Percentiles rank a stretch among this genome's conserved stretches.
These are phyloP conservation scores for Hypocreales sp. DNA, from an alignment of 2,329 filamentous ascomycete genomes.

Conservation along the genomic window DNA sequence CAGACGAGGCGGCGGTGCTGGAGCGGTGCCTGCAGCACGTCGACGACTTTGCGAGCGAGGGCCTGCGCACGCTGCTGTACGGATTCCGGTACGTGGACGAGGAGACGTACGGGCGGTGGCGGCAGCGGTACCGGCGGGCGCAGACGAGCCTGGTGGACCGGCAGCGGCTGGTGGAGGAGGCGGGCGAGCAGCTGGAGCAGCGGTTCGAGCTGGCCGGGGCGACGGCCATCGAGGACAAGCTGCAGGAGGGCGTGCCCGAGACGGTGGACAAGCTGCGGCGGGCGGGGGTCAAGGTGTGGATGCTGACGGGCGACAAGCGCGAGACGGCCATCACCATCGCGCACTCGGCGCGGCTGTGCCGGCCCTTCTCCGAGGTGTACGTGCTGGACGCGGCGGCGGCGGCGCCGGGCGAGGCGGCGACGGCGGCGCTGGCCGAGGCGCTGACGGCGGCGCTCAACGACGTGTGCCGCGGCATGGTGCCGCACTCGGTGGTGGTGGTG, in stretches of 20 bases:
- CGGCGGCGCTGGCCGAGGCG: slow-evolving; percentile 48
- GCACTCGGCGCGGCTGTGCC: slow-evolving; percentile 54
- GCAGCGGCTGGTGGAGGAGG: slow-evolving; percentile 61
- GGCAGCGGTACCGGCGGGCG: slow-evolving; percentile 58
- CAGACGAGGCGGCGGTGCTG: slow-evolving; percentile 50
- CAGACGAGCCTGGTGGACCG: slow-evolving; percentile 64
- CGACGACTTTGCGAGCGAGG: slow-evolving; percentile 78
- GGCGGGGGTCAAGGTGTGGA: slow-evolving; percentile 83
- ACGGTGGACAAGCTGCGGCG: slow-evolving; percentile 71
- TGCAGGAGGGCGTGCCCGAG: slow-evolving; percentile 76
- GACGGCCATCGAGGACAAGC: slow-evolving; percentile 79
- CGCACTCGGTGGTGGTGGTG: slow-evolving; percentile 71
- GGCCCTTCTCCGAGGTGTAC: slow-evolving; percentile 60
- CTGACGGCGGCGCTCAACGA: slow-evolving; percentile 48
- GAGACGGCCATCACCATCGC: slow-evolving; percentile 83
- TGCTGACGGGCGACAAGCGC: slow-evolving; percentile 79
- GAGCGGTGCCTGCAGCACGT: slow-evolving; percentile 74
- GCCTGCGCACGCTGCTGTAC: slow-evolving; percentile 67
- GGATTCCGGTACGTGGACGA: slow-evolving; percentile 63
- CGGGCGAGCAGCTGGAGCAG: slow-evolving; percentile 65
- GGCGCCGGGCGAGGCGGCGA: slow-evolving; percentile 48
- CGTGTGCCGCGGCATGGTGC: slow-evolving; percentile 50
- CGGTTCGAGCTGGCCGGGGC: slow-evolving; percentile 65
- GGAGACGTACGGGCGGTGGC: slow-evolving; percentile 60
- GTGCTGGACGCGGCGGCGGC: slow-evolving; percentile 53